A percentile compares a stretch with the other conserved stretches of the same genome.
phyloP scores from a whole-genome alignment of 352 stramenopile genomes.

The Pythium apleroticum region DNA sequence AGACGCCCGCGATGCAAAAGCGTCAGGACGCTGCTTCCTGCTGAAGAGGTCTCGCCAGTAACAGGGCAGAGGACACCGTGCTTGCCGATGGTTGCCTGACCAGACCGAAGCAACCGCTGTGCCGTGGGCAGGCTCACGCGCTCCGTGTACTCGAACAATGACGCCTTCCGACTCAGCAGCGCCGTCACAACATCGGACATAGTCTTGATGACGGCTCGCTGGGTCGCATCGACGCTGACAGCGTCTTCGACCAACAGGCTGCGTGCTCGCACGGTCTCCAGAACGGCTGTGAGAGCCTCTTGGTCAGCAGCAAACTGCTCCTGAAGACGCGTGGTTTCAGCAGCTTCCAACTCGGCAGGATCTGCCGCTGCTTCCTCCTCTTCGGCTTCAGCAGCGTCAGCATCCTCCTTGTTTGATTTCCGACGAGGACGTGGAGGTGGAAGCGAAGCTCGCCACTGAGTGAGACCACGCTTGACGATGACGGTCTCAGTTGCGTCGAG shows the following conservation, averaged over 20 bases:
- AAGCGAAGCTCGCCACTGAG: constrained; percentile 32
- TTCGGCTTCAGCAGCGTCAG: constrained; percentile 16
- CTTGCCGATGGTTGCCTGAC: constrained; percentile 52
- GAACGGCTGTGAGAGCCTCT: constrained; percentile 33
- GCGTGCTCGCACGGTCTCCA: constrained; percentile 39
- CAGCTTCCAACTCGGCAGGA: constrained; percentile 38
- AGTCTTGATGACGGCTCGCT: constrained; percentile 40
- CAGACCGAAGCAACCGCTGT: constrained; percentile 32
- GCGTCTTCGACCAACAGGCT: constrained; percentile 33
- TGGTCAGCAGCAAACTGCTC: constrained; percentile 48
- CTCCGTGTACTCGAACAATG: constrained; percentile 50
- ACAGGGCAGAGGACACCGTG: constrained; percentile 48
- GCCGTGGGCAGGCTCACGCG: constrained; percentile 25
- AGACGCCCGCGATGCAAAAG: constrained; percentile 51
- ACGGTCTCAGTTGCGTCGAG: constrained; percentile 34
- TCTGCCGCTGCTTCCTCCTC: constrained; percentile 33
- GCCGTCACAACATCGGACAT: constrained; percentile 28
- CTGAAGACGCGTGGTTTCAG: constrained; percentile 41
- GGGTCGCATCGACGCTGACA: constrained; percentile 29
- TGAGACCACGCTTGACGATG: constrained; percentile 31
- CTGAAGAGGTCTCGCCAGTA: constrained; percentile 15
- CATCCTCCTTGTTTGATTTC: constrained; percentile 15
- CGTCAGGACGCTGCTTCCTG: neutral
- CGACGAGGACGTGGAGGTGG: constrained; percentile 22
- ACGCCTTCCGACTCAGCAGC: constrained; percentile 37